Percentiles rank a stretch among this genome's conserved stretches.
Evolutionary conservation across 768 basidiomycete genomes (phyloP).

Genomic region (Clitopilus passeckerianus): DNA sequence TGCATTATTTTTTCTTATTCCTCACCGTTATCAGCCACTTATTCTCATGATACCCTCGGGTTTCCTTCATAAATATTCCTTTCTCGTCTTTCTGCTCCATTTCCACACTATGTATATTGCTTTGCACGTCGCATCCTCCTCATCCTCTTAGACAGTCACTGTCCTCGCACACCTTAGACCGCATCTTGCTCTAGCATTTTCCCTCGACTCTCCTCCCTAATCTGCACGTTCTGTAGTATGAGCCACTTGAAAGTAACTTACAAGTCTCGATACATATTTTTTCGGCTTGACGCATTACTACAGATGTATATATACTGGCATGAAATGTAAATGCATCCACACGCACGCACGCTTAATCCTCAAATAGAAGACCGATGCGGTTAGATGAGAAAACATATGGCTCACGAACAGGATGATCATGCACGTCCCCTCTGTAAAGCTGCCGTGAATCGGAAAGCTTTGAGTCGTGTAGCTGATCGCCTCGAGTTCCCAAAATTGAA

Average conservation of each 20-base stretch:
- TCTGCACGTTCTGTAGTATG: background rate
- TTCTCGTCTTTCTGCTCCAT: slow-evolving; percentile 3
- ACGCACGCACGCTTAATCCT: too few species aligned
- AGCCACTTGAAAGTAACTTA: background rate
- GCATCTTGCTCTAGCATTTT: background rate
- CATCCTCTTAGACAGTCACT: background rate
- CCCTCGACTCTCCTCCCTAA: background rate
- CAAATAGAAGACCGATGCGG: too few species aligned
- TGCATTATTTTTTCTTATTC: slow-evolving; percentile 3
- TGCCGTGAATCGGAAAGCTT: too few species aligned
- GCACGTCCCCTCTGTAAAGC: too few species aligned
- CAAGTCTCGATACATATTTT: background rate
- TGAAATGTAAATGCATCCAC: background rate
- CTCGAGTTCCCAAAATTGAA: too few species aligned
- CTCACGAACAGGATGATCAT: too few species aligned
- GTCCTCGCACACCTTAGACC: background rate
- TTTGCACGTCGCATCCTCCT: slow-evolving; percentile 1
- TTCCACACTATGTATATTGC: slow-evolving; percentile 5
- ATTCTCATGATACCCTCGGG: slow-evolving; percentile 8
- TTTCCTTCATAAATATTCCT: slow-evolving; percentile 6
- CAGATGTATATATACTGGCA: background rate
- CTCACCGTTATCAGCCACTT: slow-evolving; percentile 6
- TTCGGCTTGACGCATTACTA: background rate
- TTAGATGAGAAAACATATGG: too few species aligned
- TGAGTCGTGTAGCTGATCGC: too few species aligned